phyloP scores from a whole-genome alignment of 805 yeast species.

The Metschnikowia henanensis region DNA sequence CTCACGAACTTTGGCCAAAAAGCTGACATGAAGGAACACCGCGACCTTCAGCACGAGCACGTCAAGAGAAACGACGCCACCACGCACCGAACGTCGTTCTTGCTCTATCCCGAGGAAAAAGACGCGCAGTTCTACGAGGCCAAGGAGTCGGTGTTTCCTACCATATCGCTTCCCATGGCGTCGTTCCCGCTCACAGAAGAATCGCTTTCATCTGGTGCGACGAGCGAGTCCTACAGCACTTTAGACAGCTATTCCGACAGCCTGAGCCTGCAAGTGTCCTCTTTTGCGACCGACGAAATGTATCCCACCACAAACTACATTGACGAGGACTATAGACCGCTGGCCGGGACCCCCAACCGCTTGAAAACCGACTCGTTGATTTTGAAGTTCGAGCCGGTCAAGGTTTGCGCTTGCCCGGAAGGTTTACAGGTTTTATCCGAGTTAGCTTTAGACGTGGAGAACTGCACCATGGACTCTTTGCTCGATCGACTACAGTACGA shows the following conservation, averaged over 20 bases:
- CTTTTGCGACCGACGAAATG: conserved; percentile 10
- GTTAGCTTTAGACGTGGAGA: conserved; percentile 33
- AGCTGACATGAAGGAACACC: conserved; percentile 44
- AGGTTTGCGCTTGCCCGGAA: conserved; percentile 47
- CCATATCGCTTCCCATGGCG: conserved; percentile 62
- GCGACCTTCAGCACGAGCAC: conserved; percentile 61
- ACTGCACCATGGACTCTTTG: conserved; percentile 44
- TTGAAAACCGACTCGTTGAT: conserved; percentile 56
- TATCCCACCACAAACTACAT: conserved; percentile 28
- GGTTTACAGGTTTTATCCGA: conserved; percentile 40
- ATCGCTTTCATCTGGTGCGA: background rate
- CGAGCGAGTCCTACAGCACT: conserved; percentile 1
- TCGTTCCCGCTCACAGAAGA: conserved; percentile 56
- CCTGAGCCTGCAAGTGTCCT: conserved; percentile 14
- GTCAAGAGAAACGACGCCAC: conserved; percentile 76
- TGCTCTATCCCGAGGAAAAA: conserved; percentile 53
- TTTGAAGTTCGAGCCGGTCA: conserved; percentile 52
- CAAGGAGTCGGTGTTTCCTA: conserved; percentile 54
- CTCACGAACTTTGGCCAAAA: conserved; percentile 61
- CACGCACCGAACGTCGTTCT: conserved; percentile 74
- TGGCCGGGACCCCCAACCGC: conserved; percentile 31
- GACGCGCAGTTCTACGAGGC: conserved; percentile 47
- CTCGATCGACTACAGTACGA: conserved; percentile 68
- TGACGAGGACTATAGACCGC: conserved; percentile 34
- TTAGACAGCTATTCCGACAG: conserved; percentile 12